Percentiles rank a stretch among this genome's conserved stretches.
phyloP scores from a whole-genome alignment of 345 rosid species.

The Camelina hispida region DNA sequence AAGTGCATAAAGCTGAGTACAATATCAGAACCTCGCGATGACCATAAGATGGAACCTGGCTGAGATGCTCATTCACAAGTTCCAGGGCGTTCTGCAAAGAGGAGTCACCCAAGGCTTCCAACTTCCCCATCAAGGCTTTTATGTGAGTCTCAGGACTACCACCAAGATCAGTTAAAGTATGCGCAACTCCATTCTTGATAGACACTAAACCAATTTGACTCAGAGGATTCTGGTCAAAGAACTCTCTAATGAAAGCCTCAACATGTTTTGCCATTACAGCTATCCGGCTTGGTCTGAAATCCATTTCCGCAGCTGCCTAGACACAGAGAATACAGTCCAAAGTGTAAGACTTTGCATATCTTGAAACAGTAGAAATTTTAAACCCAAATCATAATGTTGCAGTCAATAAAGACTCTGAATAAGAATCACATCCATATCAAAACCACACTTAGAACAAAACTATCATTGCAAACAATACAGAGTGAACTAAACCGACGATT shows the following conservation, averaged over 20 bases:
- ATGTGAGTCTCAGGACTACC: slow-evolving; percentile 95
- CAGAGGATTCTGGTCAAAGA: slow-evolving; percentile 90
- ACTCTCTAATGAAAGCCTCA: slow-evolving; percentile 86
- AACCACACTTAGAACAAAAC: slow-evolving; percentile 14
- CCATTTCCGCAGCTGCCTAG: slow-evolving; percentile 87
- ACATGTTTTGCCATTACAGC: slow-evolving; percentile 73
- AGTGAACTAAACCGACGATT: not conserved
- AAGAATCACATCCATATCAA: slow-evolving; percentile 4
- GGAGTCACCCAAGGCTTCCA: slow-evolving; percentile 78
- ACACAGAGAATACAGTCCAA: slow-evolving; percentile 24
- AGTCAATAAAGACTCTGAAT: not conserved
- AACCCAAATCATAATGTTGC: slow-evolving; percentile 11
- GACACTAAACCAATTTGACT: slow-evolving; percentile 82
- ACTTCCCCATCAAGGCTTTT: slow-evolving; percentile 81
- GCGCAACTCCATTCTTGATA: slow-evolving; percentile 84
- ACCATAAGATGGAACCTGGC: slow-evolving; percentile 85
- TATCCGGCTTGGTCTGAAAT: slow-evolving; percentile 78
- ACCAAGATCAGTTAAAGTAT: slow-evolving; percentile 84
- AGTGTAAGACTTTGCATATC: slow-evolving; percentile 15
- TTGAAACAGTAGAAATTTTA: not conserved
- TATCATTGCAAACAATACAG: slow-evolving; percentile 15
- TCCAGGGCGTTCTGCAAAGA: slow-evolving; percentile 88
- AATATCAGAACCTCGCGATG: slow-evolving; percentile 90
- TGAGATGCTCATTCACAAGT: slow-evolving; percentile 68
- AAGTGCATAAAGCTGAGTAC: slow-evolving; percentile 78